Evolutionary conservation across 2,329 filamentous ascomycete species (phyloP).

Genomic region (Bipolaris zeicola): DNA sequence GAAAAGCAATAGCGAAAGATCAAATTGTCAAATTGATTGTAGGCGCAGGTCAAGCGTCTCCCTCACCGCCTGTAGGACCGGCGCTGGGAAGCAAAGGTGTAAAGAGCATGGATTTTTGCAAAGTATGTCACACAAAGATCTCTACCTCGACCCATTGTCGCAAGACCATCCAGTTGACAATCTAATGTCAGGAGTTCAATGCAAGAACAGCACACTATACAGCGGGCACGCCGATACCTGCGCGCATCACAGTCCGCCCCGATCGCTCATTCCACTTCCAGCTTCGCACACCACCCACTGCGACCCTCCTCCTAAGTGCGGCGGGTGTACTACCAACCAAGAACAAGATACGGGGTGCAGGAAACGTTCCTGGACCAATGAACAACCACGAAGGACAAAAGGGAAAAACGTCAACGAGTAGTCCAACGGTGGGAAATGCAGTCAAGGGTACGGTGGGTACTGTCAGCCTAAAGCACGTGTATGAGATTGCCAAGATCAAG

Average conservation of each 20-base stretch:
- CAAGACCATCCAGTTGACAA: not conserved
- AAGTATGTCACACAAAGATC: constrained; percentile 8
- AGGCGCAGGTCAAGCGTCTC: constrained; percentile 91
- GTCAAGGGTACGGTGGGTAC: constrained; percentile 80
- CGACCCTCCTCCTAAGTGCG: constrained; percentile 84
- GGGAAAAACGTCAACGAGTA: constrained; percentile 42
- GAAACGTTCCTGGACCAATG: constrained; percentile 56
- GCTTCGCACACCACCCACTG: constrained; percentile 90
- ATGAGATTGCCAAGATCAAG: constrained; percentile 98
- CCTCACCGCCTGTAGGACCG: constrained; percentile 93
- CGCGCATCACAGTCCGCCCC: constrained; percentile 86
- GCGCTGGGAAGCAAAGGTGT: constrained; percentile 96
- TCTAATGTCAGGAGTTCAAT: constrained; percentile 80
- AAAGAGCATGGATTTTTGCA: constrained; percentile 99
- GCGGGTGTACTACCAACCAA: constrained; percentile 77
- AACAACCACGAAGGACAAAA: constrained; percentile 47
- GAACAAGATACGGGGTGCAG: constrained; percentile 75
- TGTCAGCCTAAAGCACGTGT: constrained; percentile 92
- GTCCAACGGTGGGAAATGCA: constrained; percentile 59
- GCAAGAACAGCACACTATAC: constrained; percentile 85
- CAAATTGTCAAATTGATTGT: constrained; percentile 94
- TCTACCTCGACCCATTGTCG: not conserved
- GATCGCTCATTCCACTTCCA: constrained; percentile 95
- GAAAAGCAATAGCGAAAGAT: constrained; percentile 45
- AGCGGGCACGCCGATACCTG: constrained; percentile 84